These are phyloP conservation scores for Curvularia sp. DNA, from an alignment of 2,329 filamentous ascomycete genomes.

Conservation along the genomic window DNA sequence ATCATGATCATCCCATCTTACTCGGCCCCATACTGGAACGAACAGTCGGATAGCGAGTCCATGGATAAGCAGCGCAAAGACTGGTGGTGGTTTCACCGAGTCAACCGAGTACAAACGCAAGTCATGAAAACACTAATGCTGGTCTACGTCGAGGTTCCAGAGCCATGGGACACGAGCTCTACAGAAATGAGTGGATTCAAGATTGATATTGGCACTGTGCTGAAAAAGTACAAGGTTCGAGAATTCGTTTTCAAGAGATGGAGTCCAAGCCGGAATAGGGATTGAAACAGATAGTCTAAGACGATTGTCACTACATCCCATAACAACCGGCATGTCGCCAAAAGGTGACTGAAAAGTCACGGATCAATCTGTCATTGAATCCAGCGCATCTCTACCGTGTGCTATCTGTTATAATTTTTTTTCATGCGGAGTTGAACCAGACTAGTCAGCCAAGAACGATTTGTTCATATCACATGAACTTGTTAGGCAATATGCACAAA, in stretches of 20 bases:
- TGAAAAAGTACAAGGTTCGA: slow-evolving; percentile 76
- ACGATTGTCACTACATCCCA: background rate
- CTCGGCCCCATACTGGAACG: slow-evolving; percentile 74
- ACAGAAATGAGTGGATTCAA: slow-evolving; percentile 48
- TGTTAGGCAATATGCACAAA: background rate
- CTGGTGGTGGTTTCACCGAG: slow-evolving; percentile 87
- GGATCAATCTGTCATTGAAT: background rate
- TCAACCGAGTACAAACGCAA: slow-evolving; percentile 87
- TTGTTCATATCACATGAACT: background rate
- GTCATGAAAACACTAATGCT: slow-evolving; percentile 90
- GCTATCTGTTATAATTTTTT: background rate
- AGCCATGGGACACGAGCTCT: slow-evolving; percentile 60
- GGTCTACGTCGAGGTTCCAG: slow-evolving; percentile 89
- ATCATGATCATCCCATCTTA: slow-evolving; percentile 86
- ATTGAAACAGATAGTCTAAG: slow-evolving; percentile 49
- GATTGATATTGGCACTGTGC: slow-evolving; percentile 66
- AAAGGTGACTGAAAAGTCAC: background rate
- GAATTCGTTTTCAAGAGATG: slow-evolving; percentile 85
- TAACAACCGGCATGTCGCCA: background rate
- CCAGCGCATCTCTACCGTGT: background rate
- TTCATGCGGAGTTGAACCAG: background rate
- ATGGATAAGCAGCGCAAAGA: slow-evolving; percentile 58
- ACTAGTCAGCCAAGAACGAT: background rate
- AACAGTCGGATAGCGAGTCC: slow-evolving; percentile 50
- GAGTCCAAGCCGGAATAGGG: slow-evolving; percentile 79